phyloP scores from a whole-genome alignment of 306 rosid genomes.

The Rosa multiflora region DNA sequence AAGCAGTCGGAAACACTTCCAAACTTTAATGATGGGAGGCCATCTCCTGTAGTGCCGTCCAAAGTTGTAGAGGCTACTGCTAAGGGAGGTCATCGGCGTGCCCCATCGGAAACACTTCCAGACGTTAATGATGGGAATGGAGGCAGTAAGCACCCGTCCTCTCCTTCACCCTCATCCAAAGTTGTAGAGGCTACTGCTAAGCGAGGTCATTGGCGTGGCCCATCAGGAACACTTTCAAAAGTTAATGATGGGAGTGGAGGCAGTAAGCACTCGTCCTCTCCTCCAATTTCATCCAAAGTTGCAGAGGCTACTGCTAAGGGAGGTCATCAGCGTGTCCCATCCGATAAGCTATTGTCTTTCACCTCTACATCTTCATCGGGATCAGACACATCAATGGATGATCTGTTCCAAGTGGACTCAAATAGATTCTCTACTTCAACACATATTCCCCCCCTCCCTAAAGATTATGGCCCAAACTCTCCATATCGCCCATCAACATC shows the following conservation, averaged over 20 bases:
- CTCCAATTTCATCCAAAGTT: neutral
- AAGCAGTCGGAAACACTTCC: neutral
- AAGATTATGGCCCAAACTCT: constrained; percentile 10
- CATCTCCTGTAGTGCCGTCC: neutral
- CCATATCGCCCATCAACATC: constrained; percentile 28
- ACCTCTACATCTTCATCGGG: constrained; percentile 33
- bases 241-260: constrained; percentile 14
- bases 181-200: constrained; percentile 16
- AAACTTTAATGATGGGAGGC: constrained; percentile 19
- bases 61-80: constrained; percentile 15
- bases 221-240: constrained; percentile 11
- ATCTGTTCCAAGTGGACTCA: constrained; percentile 28
- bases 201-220: constrained; percentile 3
- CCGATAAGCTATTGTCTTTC: constrained; percentile 20
- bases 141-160: neutral
- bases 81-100: constrained; percentile 15
- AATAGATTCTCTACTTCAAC: constrained; percentile 3
- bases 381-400: constrained; percentile 30
- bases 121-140: constrained; percentile 18
- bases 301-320: constrained; percentile 23
- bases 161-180: neutral
- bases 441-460: constrained; percentile 7
- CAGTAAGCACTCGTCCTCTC: neutral
- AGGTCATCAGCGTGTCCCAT: constrained; percentile 15
- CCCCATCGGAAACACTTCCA: neutral